phyloP scores from a whole-genome alignment of 2,329 filamentous ascomycete species.

The Clarireedia sp. region DNA sequence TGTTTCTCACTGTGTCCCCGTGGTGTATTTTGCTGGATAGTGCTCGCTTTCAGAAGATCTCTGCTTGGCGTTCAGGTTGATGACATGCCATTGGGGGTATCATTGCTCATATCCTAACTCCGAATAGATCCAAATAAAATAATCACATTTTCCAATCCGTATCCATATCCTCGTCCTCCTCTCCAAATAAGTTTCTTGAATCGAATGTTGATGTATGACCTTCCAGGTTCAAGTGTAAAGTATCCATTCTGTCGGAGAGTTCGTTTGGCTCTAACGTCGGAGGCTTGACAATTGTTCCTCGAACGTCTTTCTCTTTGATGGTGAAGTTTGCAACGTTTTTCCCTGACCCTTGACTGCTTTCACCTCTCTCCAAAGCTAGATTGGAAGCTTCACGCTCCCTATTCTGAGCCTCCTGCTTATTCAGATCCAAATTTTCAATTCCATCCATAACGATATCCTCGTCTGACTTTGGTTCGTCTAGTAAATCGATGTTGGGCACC shows the following conservation, averaged over 20 bases:
- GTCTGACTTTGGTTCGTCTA: conserved; percentile 55
- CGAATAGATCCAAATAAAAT: conserved; percentile 10
- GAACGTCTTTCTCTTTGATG: conserved; percentile 45
- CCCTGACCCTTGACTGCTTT: conserved; percentile 21
- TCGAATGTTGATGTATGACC: conserved; percentile 26
- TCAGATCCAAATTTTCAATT: conserved; percentile 35
- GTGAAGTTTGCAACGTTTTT: conserved; percentile 36
- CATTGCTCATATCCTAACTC: conserved; percentile 10
- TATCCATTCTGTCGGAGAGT: conserved; percentile 25
- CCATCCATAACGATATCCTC: conserved; percentile 24
- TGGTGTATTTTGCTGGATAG: too few relatives aligned
- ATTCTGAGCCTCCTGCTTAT: conserved; percentile 34
- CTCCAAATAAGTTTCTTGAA: conserved; percentile 6
- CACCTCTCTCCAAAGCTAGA: conserved; percentile 45
- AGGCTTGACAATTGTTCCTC: conserved; percentile 30
- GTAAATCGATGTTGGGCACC: conserved; percentile 44
- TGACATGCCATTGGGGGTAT: conserved; percentile 12
- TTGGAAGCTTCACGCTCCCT: conserved; percentile 33
- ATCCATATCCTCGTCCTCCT: conserved; percentile 17
- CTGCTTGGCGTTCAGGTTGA: background rate
- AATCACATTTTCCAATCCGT: conserved; percentile 24
- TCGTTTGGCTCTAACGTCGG: conserved; percentile 33
- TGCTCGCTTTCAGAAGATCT: too few relatives aligned
- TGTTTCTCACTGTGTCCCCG: too few relatives aligned
- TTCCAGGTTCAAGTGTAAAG: conserved; percentile 27